Percentiles rank a stretch among this genome's conserved stretches.
These are phyloP conservation scores for Ascochyta viciae-villosae DNA, from an alignment of 2,329 filamentous ascomycete species.

Conservation along the genomic window DNA sequence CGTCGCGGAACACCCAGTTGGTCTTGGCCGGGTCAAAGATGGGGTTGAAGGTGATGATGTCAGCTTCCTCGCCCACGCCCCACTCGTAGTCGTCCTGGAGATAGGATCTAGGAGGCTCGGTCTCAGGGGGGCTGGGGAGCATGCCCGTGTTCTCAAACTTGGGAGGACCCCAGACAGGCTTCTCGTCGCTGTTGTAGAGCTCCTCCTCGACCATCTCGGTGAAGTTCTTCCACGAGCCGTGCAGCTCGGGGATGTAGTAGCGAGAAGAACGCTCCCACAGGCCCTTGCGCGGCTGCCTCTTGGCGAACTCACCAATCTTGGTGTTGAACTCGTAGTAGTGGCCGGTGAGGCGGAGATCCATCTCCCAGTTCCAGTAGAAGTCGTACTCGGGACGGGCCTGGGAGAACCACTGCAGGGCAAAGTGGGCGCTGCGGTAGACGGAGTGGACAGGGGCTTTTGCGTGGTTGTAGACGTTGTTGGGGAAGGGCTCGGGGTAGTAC, in stretches of 20 bases:
- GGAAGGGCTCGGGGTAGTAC: constrained; percentile 86
- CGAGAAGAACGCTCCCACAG: constrained; percentile 77
- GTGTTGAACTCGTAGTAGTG: constrained; percentile 84
- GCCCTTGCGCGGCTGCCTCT: constrained; percentile 72
- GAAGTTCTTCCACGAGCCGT: constrained; percentile 74
- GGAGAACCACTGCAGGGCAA: constrained; percentile 60
- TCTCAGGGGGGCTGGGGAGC: constrained; percentile 67
- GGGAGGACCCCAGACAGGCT: constrained; percentile 70
- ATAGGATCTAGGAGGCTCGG: constrained; percentile 65
- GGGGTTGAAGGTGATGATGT: constrained; percentile 77
- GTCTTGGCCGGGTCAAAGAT: constrained; percentile 78
- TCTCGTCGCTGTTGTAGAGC: constrained; percentile 55
- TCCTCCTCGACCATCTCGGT: constrained; percentile 68
- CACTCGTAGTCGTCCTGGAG: constrained; percentile 73
- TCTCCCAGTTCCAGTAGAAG: constrained; percentile 84
- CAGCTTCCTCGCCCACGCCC: constrained; percentile 78
- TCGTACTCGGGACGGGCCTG: constrained; percentile 60
- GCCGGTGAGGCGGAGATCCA: constrained; percentile 81
- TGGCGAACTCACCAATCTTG: constrained; percentile 68
- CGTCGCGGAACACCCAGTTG: constrained; percentile 73
- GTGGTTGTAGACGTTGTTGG: constrained; percentile 74
- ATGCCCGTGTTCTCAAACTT: constrained; percentile 58
- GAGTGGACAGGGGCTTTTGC: constrained; percentile 75
- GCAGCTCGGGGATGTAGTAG: constrained; percentile 73
- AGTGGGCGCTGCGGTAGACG: constrained; percentile 74